phyloP scores from a whole-genome alignment of 1,284 basidiomycete genomes.

The Cutaneotrichosporon sp. region DNA sequence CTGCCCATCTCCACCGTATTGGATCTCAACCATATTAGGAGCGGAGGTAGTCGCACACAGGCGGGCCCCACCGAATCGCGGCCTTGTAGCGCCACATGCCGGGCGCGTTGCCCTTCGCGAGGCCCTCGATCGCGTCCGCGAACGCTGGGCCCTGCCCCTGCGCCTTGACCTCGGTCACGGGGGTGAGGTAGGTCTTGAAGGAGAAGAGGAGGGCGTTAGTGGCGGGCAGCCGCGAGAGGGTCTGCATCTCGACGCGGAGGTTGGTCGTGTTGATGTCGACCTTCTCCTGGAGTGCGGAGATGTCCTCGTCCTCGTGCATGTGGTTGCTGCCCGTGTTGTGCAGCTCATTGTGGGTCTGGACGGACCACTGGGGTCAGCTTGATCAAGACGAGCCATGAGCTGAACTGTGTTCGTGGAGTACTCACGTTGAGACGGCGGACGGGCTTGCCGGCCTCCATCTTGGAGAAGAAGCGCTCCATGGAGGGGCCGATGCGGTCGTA shows the following conservation, averaged over 20 bases:
- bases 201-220: constrained; percentile 17
- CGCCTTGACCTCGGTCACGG: constrained; percentile 16
- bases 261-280: constrained; percentile 12
- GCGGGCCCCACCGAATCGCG: constrained; percentile 19
- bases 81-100: constrained; percentile 25
- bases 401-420: no score
- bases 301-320: constrained; percentile 10
- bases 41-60: constrained; percentile 13
- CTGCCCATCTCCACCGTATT: no score
- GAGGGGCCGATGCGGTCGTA: constrained; percentile 21
- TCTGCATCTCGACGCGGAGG: constrained; percentile 23
- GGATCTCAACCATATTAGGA: no score
- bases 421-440: constrained; percentile 16
- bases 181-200: constrained; percentile 23
- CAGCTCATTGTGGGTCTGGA: constrained; percentile 19
- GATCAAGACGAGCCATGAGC: neutral
- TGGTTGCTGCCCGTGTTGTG: constrained; percentile 17
- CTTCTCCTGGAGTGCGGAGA: neutral
- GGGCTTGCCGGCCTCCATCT: constrained; percentile 19
- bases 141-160: constrained; percentile 15
- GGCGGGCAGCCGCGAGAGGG: constrained; percentile 17
- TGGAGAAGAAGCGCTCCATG: constrained; percentile 24
- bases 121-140: constrained; percentile 23
- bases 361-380: constrained; percentile 18
- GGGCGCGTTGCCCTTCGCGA: constrained; percentile 22